Base-by-base conservation (phyloP, 306 rosid species). In the Prunus mira region DNA sequence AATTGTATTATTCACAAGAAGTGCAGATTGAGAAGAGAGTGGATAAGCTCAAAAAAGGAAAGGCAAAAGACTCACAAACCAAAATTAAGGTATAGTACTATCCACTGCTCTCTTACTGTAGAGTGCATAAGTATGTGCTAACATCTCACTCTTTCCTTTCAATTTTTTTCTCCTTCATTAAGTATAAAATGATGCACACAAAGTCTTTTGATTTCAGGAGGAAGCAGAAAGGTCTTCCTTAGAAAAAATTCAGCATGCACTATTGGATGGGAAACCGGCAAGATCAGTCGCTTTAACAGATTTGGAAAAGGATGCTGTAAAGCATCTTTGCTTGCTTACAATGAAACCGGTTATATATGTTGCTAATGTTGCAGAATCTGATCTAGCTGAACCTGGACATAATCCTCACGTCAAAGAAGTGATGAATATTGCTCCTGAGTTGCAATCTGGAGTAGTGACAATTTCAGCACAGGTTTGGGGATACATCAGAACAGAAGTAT, bases 21-120 rank as follows among this genome's bases (percentile, higher is more conserved):
- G 77, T 88, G 95, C 97, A 95, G 98, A 92, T 95, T 86, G 97
- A 92, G 51, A 95, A 95, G 81, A 92, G 98, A 89, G 14, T 90
- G 80, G 98, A 95, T 65, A 95, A 88, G 81, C 90, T 95, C 77
- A 95, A 92, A 85, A 95, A 95, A 82, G 84, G 98, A 84, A 95
- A 92, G 90, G 74, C 86, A 62, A 92, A 55, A 77, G 93, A 92
- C 84, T 90, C 97, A 71, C 97, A 85, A 77, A 76, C 96, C 52
- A 95, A 89, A 87, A 58, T 87, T 78, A 95, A 92, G 98, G 98
- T 88, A 74, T 70, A 57, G 58, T 49, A 47, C 25, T 57, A 34
- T 34, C 14, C 22, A 50, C 41, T n/a, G 32, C 38, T 67, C 51
- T 60, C 60, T 61, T 56, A n/a, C 74, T 3, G 17, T 38, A 24